Conservation (phyloP, 2,329 filamentous ascomycete species). For the Epicoccum nigrum region DNA sequence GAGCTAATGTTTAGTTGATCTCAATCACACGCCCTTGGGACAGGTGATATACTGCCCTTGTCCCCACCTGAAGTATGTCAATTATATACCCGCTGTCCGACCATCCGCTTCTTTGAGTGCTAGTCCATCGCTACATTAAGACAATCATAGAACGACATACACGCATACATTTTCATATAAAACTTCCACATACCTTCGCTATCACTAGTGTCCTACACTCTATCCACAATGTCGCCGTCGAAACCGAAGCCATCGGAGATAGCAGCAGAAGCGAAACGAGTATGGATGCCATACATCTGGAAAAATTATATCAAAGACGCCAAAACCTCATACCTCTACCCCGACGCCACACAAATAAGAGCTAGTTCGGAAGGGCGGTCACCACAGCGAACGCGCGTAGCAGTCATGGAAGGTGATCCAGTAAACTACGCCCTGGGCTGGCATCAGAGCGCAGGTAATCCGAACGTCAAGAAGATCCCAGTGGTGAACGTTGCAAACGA, state of each 20-base stretch:
- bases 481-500: conserved; percentile 79
- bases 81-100: conserved; percentile 13
- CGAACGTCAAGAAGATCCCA: conserved; percentile 56
- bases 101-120: conserved; percentile 10
- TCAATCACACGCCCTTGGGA: conserved; percentile 36
- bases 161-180: conserved; percentile 4
- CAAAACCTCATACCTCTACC: conserved; percentile 65
- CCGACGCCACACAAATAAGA: conserved; percentile 44
- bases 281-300: conserved; percentile 70
- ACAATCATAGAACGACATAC: conserved; percentile 5
- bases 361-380: conserved; percentile 57
- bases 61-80: conserved; percentile 23
- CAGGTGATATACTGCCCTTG: conserved; percentile 38
- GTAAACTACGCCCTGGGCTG: conserved; percentile 65
- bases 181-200: conserved; percentile 3
- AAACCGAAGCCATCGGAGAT: conserved; percentile 72
- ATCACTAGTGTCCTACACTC: conserved; percentile 1
- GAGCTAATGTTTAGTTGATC: conserved; percentile 38
- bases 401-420: conserved; percentile 54
- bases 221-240: conserved; percentile 59
- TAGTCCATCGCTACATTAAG: conserved; percentile 13
- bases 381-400: conserved; percentile 49
- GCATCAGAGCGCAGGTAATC: conserved; percentile 48
- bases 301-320: conserved; percentile 61
- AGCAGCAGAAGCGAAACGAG: conserved; percentile 73